Percentiles rank a stretch among this genome's conserved stretches.
phyloP scores from a whole-genome alignment of 306 rosid genomes.

The Prunus salicina region DNA sequence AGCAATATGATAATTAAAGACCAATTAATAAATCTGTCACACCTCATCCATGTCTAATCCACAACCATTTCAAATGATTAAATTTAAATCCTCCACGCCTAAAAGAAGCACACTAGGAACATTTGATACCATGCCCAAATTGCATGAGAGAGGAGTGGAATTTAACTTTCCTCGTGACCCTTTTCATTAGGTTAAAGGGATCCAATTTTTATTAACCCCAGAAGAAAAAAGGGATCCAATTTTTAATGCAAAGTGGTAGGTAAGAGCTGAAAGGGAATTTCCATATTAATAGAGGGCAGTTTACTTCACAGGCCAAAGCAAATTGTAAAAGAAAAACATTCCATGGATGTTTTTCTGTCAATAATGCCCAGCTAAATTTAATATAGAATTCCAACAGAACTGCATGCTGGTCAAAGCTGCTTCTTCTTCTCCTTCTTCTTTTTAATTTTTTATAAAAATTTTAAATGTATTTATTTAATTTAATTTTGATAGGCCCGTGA shows the following conservation, averaged over 20 bases:
- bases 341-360: background rate
- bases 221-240: background rate
- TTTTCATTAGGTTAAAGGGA: background rate
- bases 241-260: background rate
- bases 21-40: background rate
- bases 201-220: background rate
- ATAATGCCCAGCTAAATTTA: background rate
- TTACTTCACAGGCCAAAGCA: background rate
- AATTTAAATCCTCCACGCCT: too few species aligned
- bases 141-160: background rate
- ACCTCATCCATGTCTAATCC: background rate
- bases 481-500: constrained; percentile 1
- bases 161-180: background rate
- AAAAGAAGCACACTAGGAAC: background rate
- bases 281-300: background rate
- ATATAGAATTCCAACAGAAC: background rate
- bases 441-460: too few species aligned
- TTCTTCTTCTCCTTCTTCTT: too few species aligned
- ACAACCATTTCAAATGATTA: too few species aligned
- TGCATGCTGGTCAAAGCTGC: background rate
- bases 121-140: background rate
- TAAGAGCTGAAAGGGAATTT: background rate
- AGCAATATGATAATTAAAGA: background rate
- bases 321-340: background rate
- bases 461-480: background rate